Conservation (phyloP, 495 filamentous ascomycete genomes). For the Daldinia concentrica region DNA sequence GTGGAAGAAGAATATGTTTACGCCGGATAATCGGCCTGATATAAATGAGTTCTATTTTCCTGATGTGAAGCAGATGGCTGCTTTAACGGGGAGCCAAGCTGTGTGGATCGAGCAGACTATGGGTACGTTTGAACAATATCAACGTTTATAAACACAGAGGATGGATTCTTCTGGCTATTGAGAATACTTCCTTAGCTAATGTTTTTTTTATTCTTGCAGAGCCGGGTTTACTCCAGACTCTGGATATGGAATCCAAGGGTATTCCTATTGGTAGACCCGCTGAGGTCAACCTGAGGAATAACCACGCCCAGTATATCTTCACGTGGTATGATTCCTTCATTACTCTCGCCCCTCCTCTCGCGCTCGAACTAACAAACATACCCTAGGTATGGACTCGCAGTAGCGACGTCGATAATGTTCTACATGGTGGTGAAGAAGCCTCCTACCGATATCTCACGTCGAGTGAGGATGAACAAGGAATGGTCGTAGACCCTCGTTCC, state of each 20-base stretch:
- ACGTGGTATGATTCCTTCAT: constrained; percentile 76
- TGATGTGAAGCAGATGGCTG: constrained; percentile 93
- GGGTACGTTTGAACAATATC: constrained; percentile 61
- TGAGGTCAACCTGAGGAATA: constrained; percentile 94
- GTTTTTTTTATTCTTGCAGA: constrained; percentile 56
- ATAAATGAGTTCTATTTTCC: constrained; percentile 92
- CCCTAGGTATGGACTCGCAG: constrained; percentile 83
- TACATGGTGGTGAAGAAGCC: constrained; percentile 91
- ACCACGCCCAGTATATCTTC: constrained; percentile 97
- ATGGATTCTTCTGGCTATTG: constrained; percentile 4
- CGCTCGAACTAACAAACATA: constrained; percentile 20
- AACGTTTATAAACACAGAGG: not conserved
- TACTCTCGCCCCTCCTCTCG: not conserved
- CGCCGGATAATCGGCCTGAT: constrained; percentile 85
- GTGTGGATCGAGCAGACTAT: constrained; percentile 98
- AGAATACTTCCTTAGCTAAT: constrained; percentile 21
- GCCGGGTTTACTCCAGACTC: constrained; percentile 76
- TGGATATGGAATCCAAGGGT: constrained; percentile 78
- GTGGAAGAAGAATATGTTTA: constrained; percentile 98
- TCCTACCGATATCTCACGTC: constrained; percentile 73
- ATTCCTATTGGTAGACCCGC: constrained; percentile 90
- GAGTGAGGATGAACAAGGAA: constrained; percentile 81
- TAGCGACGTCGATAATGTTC: constrained; percentile 92
- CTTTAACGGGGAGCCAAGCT: constrained; percentile 79
- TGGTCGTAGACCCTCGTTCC: constrained; percentile 64